Percentiles rank a stretch among this genome's conserved stretches.
Conservation (phyloP, 2,329 filamentous ascomycete species). For the Sporothrix inflata region DNA sequence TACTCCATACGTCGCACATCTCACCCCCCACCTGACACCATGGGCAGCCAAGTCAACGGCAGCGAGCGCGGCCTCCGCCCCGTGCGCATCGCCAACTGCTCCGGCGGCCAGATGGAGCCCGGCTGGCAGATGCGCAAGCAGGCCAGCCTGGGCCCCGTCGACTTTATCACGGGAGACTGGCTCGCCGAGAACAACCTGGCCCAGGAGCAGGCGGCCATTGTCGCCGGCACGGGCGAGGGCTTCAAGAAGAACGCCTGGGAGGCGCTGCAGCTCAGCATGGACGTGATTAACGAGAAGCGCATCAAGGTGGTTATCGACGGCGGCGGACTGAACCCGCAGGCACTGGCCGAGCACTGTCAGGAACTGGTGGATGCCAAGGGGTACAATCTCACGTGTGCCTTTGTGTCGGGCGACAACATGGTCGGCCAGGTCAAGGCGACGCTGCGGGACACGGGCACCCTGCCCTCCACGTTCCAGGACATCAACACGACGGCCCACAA, state of each 20-base stretch:
- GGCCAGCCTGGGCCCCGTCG: slow-evolving; percentile 36
- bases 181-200: slow-evolving; percentile 39
- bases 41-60: slow-evolving; percentile 9
- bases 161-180: slow-evolving; percentile 37
- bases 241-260: slow-evolving; percentile 26
- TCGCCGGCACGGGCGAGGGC: slow-evolving; percentile 21
- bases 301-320: slow-evolving; percentile 56
- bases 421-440: slow-evolving; percentile 35
- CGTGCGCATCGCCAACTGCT: slow-evolving; percentile 45
- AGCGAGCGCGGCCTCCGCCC: slow-evolving; percentile 35
- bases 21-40: not conserved
- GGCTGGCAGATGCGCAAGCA: slow-evolving; percentile 29
- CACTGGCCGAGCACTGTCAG: not conserved
- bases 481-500: slow-evolving; percentile 16
- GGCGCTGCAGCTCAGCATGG: slow-evolving; percentile 27
- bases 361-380: not conserved
- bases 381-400: not conserved
- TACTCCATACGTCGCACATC: too few relatives aligned
- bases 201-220: slow-evolving; percentile 23
- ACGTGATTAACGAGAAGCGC: slow-evolving; percentile 41
- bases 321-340: slow-evolving; percentile 45
- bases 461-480: slow-evolving; percentile 21
- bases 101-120: slow-evolving; percentile 36
- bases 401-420: slow-evolving; percentile 40
- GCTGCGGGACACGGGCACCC: not conserved